phyloP scores from a whole-genome alignment of 1,284 basidiomycete species.

The Hymenochaete sp. region DNA sequence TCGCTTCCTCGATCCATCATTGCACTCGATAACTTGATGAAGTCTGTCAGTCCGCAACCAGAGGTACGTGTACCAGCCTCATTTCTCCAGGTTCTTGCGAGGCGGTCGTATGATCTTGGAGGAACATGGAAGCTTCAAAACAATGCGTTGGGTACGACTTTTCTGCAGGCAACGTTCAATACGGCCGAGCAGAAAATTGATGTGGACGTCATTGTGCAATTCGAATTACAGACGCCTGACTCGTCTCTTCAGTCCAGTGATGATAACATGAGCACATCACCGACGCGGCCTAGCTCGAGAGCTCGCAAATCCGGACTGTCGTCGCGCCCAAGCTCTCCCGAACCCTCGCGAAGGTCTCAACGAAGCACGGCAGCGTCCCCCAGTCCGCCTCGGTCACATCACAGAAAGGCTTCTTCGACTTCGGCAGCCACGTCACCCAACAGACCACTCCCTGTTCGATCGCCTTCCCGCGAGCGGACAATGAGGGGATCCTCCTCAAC shows the following conservation, averaged over 20 bases:
- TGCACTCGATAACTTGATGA: constrained; percentile 63
- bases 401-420: constrained; percentile 20
- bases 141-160: constrained; percentile 11
- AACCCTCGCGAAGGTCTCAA: constrained; percentile 1
- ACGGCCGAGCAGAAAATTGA: constrained; percentile 7
- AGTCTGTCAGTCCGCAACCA: constrained; percentile 49
- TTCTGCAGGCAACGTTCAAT: constrained; percentile 9
- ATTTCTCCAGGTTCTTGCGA: constrained; percentile 24
- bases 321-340: constrained; percentile 17
- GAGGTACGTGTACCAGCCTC: constrained; percentile 59
- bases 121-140: constrained; percentile 3
- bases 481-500: constrained; percentile 36
- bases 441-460: constrained; percentile 18
- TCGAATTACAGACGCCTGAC: background rate
- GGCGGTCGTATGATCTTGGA: constrained; percentile 3
- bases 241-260: background rate
- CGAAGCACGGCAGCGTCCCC: constrained; percentile 8
- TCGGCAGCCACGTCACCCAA: constrained; percentile 4
- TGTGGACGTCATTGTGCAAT: constrained; percentile 9
- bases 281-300: constrained; percentile 18
- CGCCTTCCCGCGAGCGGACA: constrained; percentile 28
- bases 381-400: constrained; percentile 12
- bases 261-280: background rate
- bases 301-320: constrained; percentile 13
- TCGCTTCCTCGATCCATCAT: constrained; percentile 62